phyloP scores from a whole-genome alignment of 495 filamentous ascomycete genomes.

The Penicillium nucicola region DNA sequence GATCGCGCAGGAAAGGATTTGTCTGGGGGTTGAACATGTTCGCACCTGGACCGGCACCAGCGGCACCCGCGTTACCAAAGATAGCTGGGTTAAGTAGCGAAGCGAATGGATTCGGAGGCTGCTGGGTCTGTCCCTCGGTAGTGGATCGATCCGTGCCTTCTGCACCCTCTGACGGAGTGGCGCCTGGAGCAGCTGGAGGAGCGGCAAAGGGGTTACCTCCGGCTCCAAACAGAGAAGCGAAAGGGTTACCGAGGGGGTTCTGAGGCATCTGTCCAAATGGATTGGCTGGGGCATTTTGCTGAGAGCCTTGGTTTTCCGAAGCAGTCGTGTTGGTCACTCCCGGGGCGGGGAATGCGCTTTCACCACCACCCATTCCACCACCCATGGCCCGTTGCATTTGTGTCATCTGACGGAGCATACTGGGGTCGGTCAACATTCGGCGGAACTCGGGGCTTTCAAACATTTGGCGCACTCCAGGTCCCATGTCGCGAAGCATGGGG shows the following conservation, averaged over 20 bases:
- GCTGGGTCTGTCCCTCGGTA: slow-evolving; percentile 25
- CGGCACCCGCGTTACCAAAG: slow-evolving; percentile 24
- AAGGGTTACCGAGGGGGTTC: slow-evolving; percentile 59
- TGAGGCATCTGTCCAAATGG: slow-evolving; percentile 31
- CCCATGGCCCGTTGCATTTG: slow-evolving; percentile 74
- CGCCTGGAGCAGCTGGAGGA: slow-evolving; percentile 20
- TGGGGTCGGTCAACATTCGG: slow-evolving; percentile 93
- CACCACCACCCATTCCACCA: slow-evolving; percentile 41
- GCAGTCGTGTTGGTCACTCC: slow-evolving; percentile 75
- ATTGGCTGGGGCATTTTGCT: slow-evolving; percentile 35
- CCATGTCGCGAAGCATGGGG: slow-evolving; percentile 80
- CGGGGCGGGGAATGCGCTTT: slow-evolving; percentile 75
- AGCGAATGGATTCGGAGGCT: slow-evolving; percentile 52
- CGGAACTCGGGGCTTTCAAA: slow-evolving; percentile 83
- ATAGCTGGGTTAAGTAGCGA: slow-evolving; percentile 47
- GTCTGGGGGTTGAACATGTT: slow-evolving; percentile 49
- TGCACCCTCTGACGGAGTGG: slow-evolving; percentile 18
- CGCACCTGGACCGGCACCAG: slow-evolving; percentile 21
- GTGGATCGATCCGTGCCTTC: slow-evolving; percentile 24
- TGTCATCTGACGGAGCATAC: slow-evolving; percentile 71
- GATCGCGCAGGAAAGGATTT: slow-evolving; percentile 49
- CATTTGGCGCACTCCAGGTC: slow-evolving; percentile 76
- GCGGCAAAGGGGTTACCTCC: slow-evolving; percentile 39
- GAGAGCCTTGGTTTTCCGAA: slow-evolving; percentile 35
- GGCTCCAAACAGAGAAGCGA: slow-evolving; percentile 63